These are phyloP conservation scores for Pistacia atlantica DNA, from an alignment of 345 rosid species.

Conservation along the genomic window DNA sequence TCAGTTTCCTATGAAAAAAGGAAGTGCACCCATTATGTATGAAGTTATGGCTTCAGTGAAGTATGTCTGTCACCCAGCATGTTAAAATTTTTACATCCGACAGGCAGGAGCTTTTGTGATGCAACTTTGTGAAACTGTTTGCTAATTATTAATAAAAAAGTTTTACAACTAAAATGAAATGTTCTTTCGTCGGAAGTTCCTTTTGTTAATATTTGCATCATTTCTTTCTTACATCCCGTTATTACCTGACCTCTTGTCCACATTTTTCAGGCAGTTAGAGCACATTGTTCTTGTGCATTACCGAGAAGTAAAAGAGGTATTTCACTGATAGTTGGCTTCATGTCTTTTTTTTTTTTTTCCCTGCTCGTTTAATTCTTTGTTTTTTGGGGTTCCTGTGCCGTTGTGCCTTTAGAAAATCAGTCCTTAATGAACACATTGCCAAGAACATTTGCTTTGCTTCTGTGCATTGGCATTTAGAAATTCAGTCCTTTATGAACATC, in stretches of 20 bases:
- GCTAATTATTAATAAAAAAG: not conserved
- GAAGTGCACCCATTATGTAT: not conserved
- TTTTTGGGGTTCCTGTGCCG: not conserved
- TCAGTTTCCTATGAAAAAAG: no score
- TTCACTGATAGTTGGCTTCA: constrained; percentile 6
- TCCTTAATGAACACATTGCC: not conserved
- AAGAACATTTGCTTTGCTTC: not conserved
- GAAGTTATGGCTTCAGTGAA: not conserved
- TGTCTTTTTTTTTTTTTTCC: not conserved
- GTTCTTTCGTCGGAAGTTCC: not conserved
- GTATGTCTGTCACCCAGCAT: not conserved
- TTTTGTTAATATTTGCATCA: not conserved
- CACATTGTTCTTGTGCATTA: constrained; percentile 83
- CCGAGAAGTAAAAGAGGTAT: constrained; percentile 89
- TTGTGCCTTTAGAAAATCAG: constrained; percentile 1
- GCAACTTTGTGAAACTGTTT: not conserved
- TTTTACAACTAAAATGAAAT: not conserved
- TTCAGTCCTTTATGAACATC: constrained; percentile 8
- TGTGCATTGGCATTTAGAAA: not conserved
- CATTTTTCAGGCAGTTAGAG: constrained; percentile 68
- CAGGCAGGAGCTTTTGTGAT: not conserved
- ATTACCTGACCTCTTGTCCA: constrained; percentile 1
- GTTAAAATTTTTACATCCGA: not conserved
- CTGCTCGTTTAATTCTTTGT: not conserved
- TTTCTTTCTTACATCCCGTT: constrained; percentile 10